Evolutionary conservation across 495 filamentous ascomycete genomes (phyloP), one percentile per base, ranked within the genome.

Genomic region (Arthonia radiata): DNA sequence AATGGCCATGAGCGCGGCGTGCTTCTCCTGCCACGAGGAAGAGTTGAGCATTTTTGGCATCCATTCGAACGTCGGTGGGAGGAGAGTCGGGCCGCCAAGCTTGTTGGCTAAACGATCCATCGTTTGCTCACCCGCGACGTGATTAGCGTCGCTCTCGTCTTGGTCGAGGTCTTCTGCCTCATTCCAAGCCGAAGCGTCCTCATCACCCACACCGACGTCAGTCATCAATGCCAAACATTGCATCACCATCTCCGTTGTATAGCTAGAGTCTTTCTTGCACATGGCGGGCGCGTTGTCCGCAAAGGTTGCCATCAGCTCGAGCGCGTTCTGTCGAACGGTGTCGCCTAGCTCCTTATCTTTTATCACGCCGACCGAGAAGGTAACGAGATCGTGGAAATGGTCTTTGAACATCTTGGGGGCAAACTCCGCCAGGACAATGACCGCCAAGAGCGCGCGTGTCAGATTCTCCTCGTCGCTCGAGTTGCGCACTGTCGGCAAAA

Each of bases 161-260:
- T 74, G 64, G 31, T 99, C 89, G 29, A 90, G 66, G 57, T 99
- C 89, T 38, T 99, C 86, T 16, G 75, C 74, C 4, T 64, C 59
- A 36, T 91, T 75, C 89, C 89, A 99, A 37, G 93, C 89, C 8
- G 64, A 54, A 4, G 83, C 89, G 57, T 93, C 76, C 17, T 99
- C 83, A 36, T 99, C 89, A 34, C 94, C 89, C 28, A 64, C 56
- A 18, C 83, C 89, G 33, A 99, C 70, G 47, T 99, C 89, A n/a
- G 89, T 99, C 89, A 99, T 94, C 39, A 99, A 50, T 36, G 86
- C 94, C 35, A 99, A 54, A 44, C 89, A 99, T 49, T 99, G 89
- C 0, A 81, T 94, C 37, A 99, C 82, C 89, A 99, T 99, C 34
- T 92, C 78, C 27, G 59, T 64, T 5, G 82, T 83, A 47, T 89